Conservation (phyloP, 441 rosid genomes). For the Arabidopsis hybrid region DNA sequence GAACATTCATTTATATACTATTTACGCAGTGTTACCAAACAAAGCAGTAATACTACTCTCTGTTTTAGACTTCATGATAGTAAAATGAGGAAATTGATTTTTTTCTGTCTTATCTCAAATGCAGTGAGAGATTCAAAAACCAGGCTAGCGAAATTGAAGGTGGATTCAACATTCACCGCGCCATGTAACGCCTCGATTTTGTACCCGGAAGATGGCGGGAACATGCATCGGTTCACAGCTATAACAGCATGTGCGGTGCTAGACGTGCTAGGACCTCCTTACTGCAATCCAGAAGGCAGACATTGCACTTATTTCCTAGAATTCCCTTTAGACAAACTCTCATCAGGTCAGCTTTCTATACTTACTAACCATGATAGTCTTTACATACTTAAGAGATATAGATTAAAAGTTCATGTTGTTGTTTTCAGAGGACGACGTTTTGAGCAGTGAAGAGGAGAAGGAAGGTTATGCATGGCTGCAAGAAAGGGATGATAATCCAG, state of each 20-base stretch:
- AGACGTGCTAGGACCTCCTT: slow-evolving; percentile 94
- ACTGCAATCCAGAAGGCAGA: slow-evolving; percentile 76
- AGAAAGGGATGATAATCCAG: slow-evolving; percentile 66
- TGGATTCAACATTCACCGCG: slow-evolving; percentile 68
- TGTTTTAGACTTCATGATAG: slow-evolving; percentile 1
- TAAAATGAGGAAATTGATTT: background rate
- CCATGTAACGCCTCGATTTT: slow-evolving; percentile 84
- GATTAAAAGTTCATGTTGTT: slow-evolving; percentile 4
- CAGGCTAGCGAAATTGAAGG: slow-evolving; percentile 77
- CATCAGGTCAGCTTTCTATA: slow-evolving; percentile 33
- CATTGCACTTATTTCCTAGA: slow-evolving; percentile 79
- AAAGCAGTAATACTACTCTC: background rate
- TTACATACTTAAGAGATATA: background rate
- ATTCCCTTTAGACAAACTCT: slow-evolving; percentile 53
- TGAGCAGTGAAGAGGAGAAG: slow-evolving; percentile 59
- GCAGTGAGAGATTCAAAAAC: slow-evolving; percentile 52
- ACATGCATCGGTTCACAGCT: slow-evolving; percentile 93
- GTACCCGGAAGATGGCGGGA: slow-evolving; percentile 93
- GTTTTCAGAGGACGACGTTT: slow-evolving; percentile 40
- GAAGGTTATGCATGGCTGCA: slow-evolving; percentile 74
- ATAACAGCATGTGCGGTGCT: slow-evolving; percentile 87
- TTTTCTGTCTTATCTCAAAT: background rate
- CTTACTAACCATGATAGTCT: background rate
- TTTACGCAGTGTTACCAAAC: background rate
- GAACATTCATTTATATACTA: background rate